These are phyloP conservation scores for Parastagonospora nodorum DNA, from an alignment of 2,329 filamentous ascomycete genomes.

Conservation along the genomic window DNA sequence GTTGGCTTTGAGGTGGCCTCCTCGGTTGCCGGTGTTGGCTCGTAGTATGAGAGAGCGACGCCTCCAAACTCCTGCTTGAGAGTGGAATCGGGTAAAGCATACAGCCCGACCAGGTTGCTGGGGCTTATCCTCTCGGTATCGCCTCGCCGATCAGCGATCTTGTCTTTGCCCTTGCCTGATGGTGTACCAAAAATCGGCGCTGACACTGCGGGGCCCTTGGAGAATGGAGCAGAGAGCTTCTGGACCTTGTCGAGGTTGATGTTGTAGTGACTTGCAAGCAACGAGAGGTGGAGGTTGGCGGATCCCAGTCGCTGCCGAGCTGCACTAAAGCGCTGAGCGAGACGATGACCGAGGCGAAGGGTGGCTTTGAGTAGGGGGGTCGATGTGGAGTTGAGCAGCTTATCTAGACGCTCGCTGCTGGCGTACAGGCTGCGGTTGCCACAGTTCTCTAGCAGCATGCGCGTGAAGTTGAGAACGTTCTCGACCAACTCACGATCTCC, in stretches of 20 bases:
- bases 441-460: conserved; percentile 88
- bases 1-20: conserved; percentile 25
- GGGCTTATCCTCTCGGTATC: conserved; percentile 43
- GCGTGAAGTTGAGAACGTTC: conserved; percentile 81
- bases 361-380: conserved; percentile 77
- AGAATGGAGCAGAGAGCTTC: conserved; percentile 80
- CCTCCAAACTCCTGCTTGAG: conserved; percentile 80
- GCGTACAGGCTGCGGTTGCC: conserved; percentile 96
- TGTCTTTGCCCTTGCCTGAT: conserved; percentile 77
- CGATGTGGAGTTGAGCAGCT: conserved; percentile 86
- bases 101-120: conserved; percentile 77
- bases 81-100: conserved; percentile 49
- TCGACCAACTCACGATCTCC: conserved; percentile 83
- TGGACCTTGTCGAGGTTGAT: conserved; percentile 78
- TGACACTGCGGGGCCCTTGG: conserved; percentile 65
- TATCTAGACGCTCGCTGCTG: conserved; percentile 87
- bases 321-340: conserved; percentile 91
- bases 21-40: conserved; percentile 42
- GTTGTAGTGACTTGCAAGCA: conserved; percentile 83
- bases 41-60: conserved; percentile 80
- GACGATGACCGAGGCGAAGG: conserved; percentile 78
- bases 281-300: conserved; percentile 70
- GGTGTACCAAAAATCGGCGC: conserved; percentile 58
- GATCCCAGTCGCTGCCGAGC: conserved; percentile 75
- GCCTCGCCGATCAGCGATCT: conserved; percentile 51